Percentiles rank a stretch among this genome's conserved stretches.
Conservation (phyloP, 768 basidiomycete species). For the Mycena alexandri region DNA sequence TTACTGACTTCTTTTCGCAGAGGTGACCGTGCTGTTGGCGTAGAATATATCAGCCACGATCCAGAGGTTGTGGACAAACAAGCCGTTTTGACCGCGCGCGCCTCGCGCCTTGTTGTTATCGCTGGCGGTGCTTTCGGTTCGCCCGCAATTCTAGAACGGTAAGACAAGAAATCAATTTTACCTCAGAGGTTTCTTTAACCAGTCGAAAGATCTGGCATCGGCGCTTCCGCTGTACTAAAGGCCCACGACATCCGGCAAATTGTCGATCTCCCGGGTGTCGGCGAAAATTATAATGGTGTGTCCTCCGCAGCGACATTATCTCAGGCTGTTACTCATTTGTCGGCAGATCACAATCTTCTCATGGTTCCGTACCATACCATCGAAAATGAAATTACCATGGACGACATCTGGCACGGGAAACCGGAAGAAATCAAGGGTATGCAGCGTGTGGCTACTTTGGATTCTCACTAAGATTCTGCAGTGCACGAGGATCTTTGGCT, state of each 20-base stretch:
- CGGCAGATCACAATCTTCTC: slow-evolving; percentile 56
- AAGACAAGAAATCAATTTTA: not conserved
- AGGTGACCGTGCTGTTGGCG: slow-evolving; percentile 57
- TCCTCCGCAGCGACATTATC: not conserved
- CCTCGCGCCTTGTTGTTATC: slow-evolving; percentile 62
- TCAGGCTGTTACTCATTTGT: not conserved
- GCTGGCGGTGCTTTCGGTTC: slow-evolving; percentile 69
- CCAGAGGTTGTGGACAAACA: slow-evolving; percentile 40
- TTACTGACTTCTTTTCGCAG: slow-evolving; percentile 41
- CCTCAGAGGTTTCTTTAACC: not conserved
- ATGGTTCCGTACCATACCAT: slow-evolving; percentile 57
- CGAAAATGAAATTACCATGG: slow-evolving; percentile 64
- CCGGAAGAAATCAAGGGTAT: slow-evolving; percentile 56
- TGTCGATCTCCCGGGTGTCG: slow-evolving; percentile 81
- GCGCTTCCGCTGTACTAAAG: slow-evolving; percentile 61
- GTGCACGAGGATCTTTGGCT: slow-evolving; percentile 46
- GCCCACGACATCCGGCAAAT: slow-evolving; percentile 60
- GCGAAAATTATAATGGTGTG: slow-evolving; percentile 73
- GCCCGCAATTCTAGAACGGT: slow-evolving; percentile 67
- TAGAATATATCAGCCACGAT: slow-evolving; percentile 61
- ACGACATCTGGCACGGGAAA: slow-evolving; percentile 57
- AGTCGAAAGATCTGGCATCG: slow-evolving; percentile 70
- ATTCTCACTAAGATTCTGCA: not conserved
- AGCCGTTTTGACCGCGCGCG: slow-evolving; percentile 42
- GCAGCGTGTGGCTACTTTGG: slow-evolving; percentile 20